phyloP scores from a whole-genome alignment of 176 grass and related monocot genomes.

The Eragrostis nindensis region DNA sequence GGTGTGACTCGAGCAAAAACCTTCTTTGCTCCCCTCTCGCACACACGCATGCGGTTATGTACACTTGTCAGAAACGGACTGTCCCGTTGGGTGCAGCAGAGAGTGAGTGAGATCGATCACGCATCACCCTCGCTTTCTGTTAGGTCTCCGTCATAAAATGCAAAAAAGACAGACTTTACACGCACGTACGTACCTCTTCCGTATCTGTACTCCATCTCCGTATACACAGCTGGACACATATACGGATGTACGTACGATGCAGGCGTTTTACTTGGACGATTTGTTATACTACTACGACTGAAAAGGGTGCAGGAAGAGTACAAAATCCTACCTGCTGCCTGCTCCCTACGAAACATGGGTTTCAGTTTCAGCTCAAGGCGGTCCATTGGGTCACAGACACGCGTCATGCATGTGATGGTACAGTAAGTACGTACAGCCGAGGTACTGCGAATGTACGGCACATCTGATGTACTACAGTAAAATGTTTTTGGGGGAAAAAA shows the following conservation, averaged over 20 bases:
- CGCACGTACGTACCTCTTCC: not conserved
- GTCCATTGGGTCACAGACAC: too few species aligned
- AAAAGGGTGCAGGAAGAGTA: not conserved
- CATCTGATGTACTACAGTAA: too few species aligned
- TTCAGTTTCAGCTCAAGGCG: not conserved
- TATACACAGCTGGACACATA: not conserved
- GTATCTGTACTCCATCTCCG: not conserved
- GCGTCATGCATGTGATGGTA: too few species aligned
- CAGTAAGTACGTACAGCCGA: not conserved
- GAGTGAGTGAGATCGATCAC: not conserved
- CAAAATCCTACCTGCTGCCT: not conserved
- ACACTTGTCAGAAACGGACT: not conserved
- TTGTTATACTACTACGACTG: not conserved
- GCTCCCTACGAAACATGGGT: not conserved
- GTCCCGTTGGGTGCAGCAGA: too few species aligned
- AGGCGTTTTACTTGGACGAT: not conserved
- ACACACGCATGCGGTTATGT: not conserved
- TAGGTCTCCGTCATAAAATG: not conserved
- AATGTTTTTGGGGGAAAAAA: too few species aligned
- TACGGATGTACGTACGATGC: not conserved
- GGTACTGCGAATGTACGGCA: not conserved
- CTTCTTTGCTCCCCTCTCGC: not conserved
- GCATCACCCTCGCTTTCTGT: conserved; percentile 33
- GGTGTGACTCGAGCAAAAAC: conserved; percentile 5
- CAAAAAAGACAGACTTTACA: not conserved